These are phyloP conservation scores for Thielaviopsis ethacetica DNA, from an alignment of 2,329 filamentous ascomycete species.

Conservation along the genomic window DNA sequence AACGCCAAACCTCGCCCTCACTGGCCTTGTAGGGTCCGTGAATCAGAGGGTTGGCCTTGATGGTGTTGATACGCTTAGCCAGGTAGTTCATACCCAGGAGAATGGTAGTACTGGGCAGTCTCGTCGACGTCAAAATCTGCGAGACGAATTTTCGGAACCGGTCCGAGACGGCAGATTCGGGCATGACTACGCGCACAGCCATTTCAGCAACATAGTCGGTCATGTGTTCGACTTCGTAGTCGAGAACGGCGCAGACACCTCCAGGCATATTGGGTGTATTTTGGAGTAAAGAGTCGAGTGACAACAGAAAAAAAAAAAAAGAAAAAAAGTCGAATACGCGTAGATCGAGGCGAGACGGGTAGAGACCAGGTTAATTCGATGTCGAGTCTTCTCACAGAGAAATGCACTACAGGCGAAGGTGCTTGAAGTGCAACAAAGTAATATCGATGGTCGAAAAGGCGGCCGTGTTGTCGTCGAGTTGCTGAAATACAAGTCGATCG, in stretches of 20 bases:
- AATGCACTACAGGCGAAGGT: background rate
- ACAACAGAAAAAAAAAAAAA: background rate
- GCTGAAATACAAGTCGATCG: background rate
- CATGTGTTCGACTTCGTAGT: slow-evolving; percentile 95
- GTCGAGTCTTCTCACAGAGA: slow-evolving; percentile 9
- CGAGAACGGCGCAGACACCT: slow-evolving; percentile 82
- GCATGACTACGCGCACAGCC: slow-evolving; percentile 45
- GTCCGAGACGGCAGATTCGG: slow-evolving; percentile 38
- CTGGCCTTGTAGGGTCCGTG: slow-evolving; percentile 37
- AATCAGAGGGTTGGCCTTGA: slow-evolving; percentile 29
- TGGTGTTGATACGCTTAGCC: slow-evolving; percentile 63
- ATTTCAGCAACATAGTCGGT: slow-evolving; percentile 88
- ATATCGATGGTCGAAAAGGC: background rate
- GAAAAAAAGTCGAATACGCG: background rate
- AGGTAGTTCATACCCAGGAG: slow-evolving; percentile 81
- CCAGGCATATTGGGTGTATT: slow-evolving; percentile 44
- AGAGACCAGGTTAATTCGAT: background rate
- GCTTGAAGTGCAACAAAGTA: background rate
- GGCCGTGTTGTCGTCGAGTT: background rate
- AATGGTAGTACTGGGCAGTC: slow-evolving; percentile 81
- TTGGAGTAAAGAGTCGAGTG: slow-evolving; percentile 6
- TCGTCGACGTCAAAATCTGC: slow-evolving; percentile 78
- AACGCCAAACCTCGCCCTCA: slow-evolving; percentile 66
- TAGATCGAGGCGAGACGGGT: background rate
- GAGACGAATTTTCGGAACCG: slow-evolving; percentile 84